Percentiles rank a stretch among this genome's conserved stretches.
These are phyloP conservation scores for Lepidium sativum DNA, from an alignment of 345 rosid genomes.

Conservation along the genomic window DNA sequence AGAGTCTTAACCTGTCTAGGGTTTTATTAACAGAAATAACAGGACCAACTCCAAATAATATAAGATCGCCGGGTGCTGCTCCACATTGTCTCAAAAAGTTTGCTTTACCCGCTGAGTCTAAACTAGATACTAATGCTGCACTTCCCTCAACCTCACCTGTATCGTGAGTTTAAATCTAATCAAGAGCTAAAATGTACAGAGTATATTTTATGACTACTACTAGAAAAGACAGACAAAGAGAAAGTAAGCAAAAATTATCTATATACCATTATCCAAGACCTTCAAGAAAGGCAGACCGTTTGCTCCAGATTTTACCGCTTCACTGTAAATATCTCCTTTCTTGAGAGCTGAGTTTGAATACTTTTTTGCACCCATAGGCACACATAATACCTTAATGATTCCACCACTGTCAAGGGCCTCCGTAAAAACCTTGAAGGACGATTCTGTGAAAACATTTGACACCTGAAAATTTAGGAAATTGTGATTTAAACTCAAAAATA, in stretches of 20 bases:
- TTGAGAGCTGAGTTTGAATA: conserved; percentile 86
- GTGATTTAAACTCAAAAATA: background rate
- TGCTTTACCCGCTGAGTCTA: conserved; percentile 40
- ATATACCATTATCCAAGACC: conserved; percentile 78
- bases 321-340: conserved; percentile 78
- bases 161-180: conserved; percentile 1
- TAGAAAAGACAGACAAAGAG: background rate
- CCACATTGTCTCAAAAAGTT: conserved; percentile 52
- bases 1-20: conserved; percentile 66
- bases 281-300: conserved; percentile 93
- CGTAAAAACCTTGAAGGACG: conserved; percentile 70
- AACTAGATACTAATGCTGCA: conserved; percentile 65
- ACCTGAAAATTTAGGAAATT: conserved; percentile 50
- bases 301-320: conserved; percentile 92
- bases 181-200: background rate
- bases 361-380: conserved; percentile 62
- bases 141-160: conserved; percentile 62
- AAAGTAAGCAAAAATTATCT: background rate
- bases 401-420: conserved; percentile 70
- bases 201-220: background rate
- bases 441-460: conserved; percentile 56
- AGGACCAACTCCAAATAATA: conserved; percentile 83
- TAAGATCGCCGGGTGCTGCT: conserved; percentile 76
- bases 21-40: conserved; percentile 65
- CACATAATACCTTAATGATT: conserved; percentile 63